Percentiles rank a stretch among this genome's conserved stretches.
Evolutionary conservation across 176 grass and related monocot genomes (phyloP).

Genomic region (Neostapfia colusana): DNA sequence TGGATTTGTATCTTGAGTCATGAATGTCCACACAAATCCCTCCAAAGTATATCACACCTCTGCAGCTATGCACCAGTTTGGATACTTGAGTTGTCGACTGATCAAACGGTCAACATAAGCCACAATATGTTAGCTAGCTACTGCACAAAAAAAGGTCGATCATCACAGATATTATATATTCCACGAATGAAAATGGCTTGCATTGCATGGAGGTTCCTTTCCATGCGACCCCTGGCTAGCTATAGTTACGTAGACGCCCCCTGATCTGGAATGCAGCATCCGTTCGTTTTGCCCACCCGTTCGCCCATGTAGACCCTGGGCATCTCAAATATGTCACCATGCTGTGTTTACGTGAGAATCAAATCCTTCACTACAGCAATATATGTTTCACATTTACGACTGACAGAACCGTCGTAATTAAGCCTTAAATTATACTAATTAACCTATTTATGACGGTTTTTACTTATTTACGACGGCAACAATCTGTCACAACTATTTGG

Average conservation of each 20-base stretch:
- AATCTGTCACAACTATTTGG: too few species aligned
- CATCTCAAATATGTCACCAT: slow-evolving; percentile 41
- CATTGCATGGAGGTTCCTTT: neutral
- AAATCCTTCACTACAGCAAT: too few species aligned
- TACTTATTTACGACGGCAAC: too few species aligned
- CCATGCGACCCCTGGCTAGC: neutral
- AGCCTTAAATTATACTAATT: too few species aligned
- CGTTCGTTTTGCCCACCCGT: slow-evolving; percentile 4
- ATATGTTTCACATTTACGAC: too few species aligned
- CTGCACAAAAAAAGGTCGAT: neutral
- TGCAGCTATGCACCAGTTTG: neutral
- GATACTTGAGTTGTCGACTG: neutral
- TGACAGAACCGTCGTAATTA: too few species aligned
- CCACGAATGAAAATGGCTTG: too few species aligned
- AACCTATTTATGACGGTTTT: too few species aligned
- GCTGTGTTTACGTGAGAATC: slow-evolving; percentile 38
- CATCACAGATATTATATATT: too few species aligned
- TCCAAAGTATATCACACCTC: too few species aligned
- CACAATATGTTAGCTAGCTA: neutral
- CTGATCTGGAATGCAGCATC: neutral
- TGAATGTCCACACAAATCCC: neutral
- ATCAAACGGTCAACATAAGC: neutral
- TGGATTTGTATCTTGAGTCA: slow-evolving; percentile 8
- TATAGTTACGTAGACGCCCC: neutral
- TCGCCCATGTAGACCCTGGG: slow-evolving; percentile 3